Evolutionary conservation across 176 grass and related monocot genomes (phyloP).

Genomic region (Microstegium vimineum): DNA sequence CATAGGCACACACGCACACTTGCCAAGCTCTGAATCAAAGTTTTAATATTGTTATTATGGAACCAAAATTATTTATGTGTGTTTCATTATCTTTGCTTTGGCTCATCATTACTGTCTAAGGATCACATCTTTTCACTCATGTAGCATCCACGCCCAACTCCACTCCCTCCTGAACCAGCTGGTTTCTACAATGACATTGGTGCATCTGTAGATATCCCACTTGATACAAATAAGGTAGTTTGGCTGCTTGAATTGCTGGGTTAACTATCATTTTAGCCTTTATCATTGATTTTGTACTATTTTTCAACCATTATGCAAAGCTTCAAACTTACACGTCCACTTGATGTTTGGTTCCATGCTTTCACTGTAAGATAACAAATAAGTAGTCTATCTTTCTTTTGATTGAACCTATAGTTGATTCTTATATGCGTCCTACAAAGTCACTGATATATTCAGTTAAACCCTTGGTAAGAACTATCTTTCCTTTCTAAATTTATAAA

Average conservation of each 20-base stretch:
- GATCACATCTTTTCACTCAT: not conserved
- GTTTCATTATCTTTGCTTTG: not conserved
- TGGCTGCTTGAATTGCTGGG: not conserved
- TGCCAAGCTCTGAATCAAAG: not conserved
- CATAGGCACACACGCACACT: too few species aligned
- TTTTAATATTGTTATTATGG: not conserved
- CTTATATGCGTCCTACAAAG: not conserved
- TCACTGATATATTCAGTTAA: too few species aligned
- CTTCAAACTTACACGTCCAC: not conserved
- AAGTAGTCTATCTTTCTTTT: not conserved
- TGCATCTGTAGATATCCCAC: conserved; percentile 49
- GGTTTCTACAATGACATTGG: conserved; percentile 50
- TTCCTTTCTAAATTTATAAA: too few species aligned
- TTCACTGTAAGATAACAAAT: too few species aligned
- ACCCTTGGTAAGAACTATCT: too few species aligned
- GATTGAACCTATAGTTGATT: not conserved
- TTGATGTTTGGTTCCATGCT: not conserved
- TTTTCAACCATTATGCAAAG: not conserved
- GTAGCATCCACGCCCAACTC: conserved; percentile 31
- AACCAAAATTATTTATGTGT: not conserved
- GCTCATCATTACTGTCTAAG: not conserved
- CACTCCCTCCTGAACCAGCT: conserved; percentile 51
- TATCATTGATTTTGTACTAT: not conserved
- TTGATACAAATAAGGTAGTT: conserved; percentile 49
- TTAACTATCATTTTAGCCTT: not conserved